These are phyloP conservation scores for Rostrohypoxylon terebratum DNA, from an alignment of 495 filamentous ascomycete genomes.

Conservation along the genomic window DNA sequence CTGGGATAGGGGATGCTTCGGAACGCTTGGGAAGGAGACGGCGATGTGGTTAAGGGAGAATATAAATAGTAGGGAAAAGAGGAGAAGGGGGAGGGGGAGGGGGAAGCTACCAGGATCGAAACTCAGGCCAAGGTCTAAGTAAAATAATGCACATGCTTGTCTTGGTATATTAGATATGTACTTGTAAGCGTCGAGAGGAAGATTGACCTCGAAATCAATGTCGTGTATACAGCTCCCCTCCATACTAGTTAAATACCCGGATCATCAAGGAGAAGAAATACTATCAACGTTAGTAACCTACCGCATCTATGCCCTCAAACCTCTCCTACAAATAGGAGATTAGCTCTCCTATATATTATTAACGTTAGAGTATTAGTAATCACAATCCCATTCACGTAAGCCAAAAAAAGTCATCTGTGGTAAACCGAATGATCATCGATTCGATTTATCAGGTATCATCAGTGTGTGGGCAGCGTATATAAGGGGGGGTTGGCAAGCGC, in stretches of 20 bases:
- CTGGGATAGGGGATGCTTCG: conserved; percentile 31
- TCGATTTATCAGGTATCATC: too few relatives aligned
- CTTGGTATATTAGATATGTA: neutral
- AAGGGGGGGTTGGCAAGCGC: neutral
- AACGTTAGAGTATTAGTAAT: too few relatives aligned
- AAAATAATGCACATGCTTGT: neutral
- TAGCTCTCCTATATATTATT: too few relatives aligned
- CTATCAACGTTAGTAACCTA: neutral
- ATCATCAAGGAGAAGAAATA: neutral
- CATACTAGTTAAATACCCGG: neutral
- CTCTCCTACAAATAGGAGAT: too few relatives aligned
- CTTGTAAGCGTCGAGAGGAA: neutral
- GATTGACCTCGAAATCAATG: neutral
- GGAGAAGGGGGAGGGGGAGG: neutral
- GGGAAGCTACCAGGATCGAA: neutral
- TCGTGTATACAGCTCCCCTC: neutral
- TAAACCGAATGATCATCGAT: too few relatives aligned
- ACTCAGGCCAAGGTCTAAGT: neutral
- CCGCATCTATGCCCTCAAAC: neutral
- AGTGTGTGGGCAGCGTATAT: neutral
- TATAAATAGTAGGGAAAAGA: neutral
- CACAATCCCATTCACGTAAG: too few relatives aligned
- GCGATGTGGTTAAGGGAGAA: neutral
- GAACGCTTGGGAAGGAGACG: neutral
- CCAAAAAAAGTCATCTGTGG: too few relatives aligned